Evolutionary conservation across 352 stramenopile species (phyloP).

Genomic region (Globisporangium ultimum): DNA sequence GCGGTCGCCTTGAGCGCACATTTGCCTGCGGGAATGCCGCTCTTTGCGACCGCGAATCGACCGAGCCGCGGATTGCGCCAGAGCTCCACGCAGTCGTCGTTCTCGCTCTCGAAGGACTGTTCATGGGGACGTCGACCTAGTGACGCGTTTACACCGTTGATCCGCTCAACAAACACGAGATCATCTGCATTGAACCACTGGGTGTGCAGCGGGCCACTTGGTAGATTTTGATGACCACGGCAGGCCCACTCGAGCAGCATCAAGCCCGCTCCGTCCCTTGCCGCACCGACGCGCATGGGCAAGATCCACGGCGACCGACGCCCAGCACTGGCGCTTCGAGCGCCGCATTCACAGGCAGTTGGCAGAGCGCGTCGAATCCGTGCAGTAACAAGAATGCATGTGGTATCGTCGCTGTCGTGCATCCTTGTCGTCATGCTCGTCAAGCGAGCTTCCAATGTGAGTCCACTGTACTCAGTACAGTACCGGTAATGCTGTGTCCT

Average conservation of each 20-base stretch:
- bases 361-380: conserved; percentile 3
- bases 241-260: conserved; percentile 6
- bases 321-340: background rate
- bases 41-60: conserved; percentile 32
- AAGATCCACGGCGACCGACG: conserved; percentile 1
- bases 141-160: conserved; percentile 8
- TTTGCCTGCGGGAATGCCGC: conserved; percentile 23
- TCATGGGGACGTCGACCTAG: conserved; percentile 19
- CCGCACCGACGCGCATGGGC: background rate
- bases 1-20: conserved; percentile 34
- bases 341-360: background rate
- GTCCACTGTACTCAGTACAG: too few species aligned
- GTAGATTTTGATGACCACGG: background rate
- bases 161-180: conserved; percentile 4
- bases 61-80: conserved; percentile 20
- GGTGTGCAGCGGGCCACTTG: conserved; percentile 9
- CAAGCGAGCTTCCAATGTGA: background rate
- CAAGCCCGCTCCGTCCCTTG: background rate
- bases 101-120: conserved; percentile 18
- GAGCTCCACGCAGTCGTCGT: conserved; percentile 15
- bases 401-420: background rate
- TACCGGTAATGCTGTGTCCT: too few species aligned
- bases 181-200: conserved; percentile 17
- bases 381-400: conserved; percentile 3
- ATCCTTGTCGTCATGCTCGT: background rate